phyloP scores from a whole-genome alignment of 768 basidiomycete species.

The Boletus tomentosulus region DNA sequence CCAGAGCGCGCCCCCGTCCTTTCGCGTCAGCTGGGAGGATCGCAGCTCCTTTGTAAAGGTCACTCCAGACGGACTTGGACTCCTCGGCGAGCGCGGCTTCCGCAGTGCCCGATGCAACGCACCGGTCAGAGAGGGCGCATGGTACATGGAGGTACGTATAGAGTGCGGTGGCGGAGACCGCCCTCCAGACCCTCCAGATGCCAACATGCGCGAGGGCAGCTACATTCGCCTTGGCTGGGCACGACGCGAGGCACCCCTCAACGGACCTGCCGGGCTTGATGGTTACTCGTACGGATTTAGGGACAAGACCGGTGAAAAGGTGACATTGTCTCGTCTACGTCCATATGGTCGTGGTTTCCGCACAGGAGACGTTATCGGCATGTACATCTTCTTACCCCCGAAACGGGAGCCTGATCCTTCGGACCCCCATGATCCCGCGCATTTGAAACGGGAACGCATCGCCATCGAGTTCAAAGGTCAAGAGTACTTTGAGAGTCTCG shows the following conservation, averaged over 20 bases:
- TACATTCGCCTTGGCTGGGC: slow-evolving; percentile 92
- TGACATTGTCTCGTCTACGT: slow-evolving; percentile 75
- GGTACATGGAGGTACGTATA: slow-evolving; percentile 92
- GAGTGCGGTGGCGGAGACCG: slow-evolving; percentile 67
- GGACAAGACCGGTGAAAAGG: slow-evolving; percentile 90
- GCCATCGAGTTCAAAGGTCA: slow-evolving; percentile 96
- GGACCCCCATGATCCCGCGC: slow-evolving; percentile 77
- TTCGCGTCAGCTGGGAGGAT: slow-evolving; percentile 88
- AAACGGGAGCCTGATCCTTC: slow-evolving; percentile 51
- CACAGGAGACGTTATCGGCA: slow-evolving; percentile 86
- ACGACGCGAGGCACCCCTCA: slow-evolving; percentile 87
- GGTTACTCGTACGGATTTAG: slow-evolving; percentile 90
- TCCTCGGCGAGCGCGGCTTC: slow-evolving; percentile 86
- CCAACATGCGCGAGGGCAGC: slow-evolving; percentile 56
- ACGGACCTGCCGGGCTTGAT: slow-evolving; percentile 89
- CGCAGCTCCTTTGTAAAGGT: slow-evolving; percentile 76
- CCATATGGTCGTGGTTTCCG: slow-evolving; percentile 72
- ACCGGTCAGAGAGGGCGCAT: slow-evolving; percentile 82
- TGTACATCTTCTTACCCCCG: slow-evolving; percentile 87
- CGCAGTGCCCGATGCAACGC: slow-evolving; percentile 87
- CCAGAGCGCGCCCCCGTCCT: slow-evolving; percentile 66
- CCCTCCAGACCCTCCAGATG: slow-evolving; percentile 36
- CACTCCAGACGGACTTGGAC: slow-evolving; percentile 69
- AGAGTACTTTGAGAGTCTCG: slow-evolving; percentile 91
- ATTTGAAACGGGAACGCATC: slow-evolving; percentile 83